phyloP scores from a whole-genome alignment of 768 basidiomycete genomes.

The Leccinum arenicola region DNA sequence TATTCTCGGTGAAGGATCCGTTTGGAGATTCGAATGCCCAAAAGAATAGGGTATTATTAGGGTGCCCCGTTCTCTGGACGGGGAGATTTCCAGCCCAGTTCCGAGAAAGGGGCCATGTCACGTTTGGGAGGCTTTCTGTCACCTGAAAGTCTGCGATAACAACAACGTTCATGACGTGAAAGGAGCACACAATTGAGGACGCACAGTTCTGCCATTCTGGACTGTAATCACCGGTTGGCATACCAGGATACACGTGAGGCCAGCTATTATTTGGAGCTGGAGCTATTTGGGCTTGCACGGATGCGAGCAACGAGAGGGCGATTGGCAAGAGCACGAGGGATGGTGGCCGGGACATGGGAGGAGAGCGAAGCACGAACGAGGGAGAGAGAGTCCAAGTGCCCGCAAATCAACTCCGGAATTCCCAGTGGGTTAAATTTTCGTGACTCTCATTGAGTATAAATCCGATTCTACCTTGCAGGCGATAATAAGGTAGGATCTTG shows the following conservation, averaged over 20 bases:
- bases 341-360: neutral
- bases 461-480: too few species aligned
- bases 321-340: neutral
- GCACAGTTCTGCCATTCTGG: constrained; percentile 60
- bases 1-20: constrained; percentile 49
- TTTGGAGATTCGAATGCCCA: constrained; percentile 54
- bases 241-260: constrained; percentile 41
- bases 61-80: constrained; percentile 56
- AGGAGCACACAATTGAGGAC: constrained; percentile 12
- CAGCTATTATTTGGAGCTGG: constrained; percentile 15
- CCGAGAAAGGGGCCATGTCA: constrained; percentile 49
- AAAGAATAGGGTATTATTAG: constrained; percentile 66
- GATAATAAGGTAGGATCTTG: too few species aligned
- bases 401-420: too few species aligned
- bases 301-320: neutral
- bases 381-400: neutral
- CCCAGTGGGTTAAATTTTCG: too few species aligned
- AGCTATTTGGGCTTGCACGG: constrained; percentile 1
- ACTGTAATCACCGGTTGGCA: constrained; percentile 45
- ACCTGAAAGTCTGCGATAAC: constrained; percentile 53
- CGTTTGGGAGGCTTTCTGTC: constrained; percentile 51
- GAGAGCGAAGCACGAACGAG: neutral
- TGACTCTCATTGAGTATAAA: too few species aligned
- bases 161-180: neutral
- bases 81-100: constrained; percentile 63